Evolutionary conservation across 164 flowering plant genomes (phyloP).

Genomic region (Liquidambar formosana): DNA sequence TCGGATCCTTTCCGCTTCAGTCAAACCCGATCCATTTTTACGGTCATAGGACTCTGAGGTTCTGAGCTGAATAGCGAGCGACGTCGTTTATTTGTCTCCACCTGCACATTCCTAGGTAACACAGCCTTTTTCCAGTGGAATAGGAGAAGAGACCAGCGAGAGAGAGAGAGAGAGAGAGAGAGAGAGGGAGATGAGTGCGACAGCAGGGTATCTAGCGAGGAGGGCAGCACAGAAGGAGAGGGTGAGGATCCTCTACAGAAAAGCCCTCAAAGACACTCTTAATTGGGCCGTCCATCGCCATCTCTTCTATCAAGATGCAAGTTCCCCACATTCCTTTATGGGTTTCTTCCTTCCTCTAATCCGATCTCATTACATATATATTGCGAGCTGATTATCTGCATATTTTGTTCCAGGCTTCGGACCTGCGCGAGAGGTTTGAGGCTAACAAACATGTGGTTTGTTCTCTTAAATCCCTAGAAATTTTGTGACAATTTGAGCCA

Average conservation of each 20-base stretch:
- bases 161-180: slow-evolving; percentile 14
- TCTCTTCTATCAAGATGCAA: slow-evolving; percentile 85
- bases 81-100: too few species aligned
- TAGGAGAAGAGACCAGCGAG: slow-evolving; percentile 10
- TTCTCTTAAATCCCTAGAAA: slow-evolving; percentile 4
- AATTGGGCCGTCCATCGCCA: slow-evolving; percentile 99
- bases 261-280: slow-evolving; percentile 89
- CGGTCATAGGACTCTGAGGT: too few species aligned
- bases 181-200: slow-evolving; percentile 50
- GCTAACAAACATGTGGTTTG: slow-evolving; percentile 83
- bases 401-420: slow-evolving; percentile 61
- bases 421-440: slow-evolving; percentile 75
- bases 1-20: too few species aligned
- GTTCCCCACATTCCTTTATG: slow-evolving; percentile 4
- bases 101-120: too few species aligned
- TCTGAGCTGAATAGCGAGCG: too few species aligned
- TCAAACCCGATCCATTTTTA: too few species aligned
- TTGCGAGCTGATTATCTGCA: background rate
- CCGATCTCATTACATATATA: background rate
- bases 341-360: slow-evolving; percentile 7
- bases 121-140: too few species aligned
- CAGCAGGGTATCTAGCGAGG: slow-evolving; percentile 60
- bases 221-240: slow-evolving; percentile 97
- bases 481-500: background rate
- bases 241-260: slow-evolving; percentile 85